A percentile compares a stretch with the other conserved stretches of the same genome.
Evolutionary conservation across 768 basidiomycete species (phyloP).

Genomic region (Hypholoma fasciculare): DNA sequence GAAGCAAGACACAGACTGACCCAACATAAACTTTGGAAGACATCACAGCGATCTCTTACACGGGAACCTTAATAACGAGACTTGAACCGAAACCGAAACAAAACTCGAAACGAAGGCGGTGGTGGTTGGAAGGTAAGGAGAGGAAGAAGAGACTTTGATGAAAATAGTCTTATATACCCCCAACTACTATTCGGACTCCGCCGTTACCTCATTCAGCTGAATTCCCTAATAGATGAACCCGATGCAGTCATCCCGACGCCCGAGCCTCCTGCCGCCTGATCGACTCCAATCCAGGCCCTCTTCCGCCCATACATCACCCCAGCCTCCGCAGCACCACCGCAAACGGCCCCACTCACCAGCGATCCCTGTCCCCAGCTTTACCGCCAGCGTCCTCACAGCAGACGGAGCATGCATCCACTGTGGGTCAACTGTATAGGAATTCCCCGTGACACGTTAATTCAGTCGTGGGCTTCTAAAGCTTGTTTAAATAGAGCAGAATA

Average conservation of each 20-base stretch:
- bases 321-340: not conserved
- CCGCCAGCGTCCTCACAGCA: not conserved
- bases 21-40: conserved; percentile 90
- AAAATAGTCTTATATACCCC: conserved; percentile 26
- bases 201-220: conserved; percentile 22
- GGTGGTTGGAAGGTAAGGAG: conserved; percentile 49
- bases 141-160: conserved; percentile 27
- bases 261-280: conserved; percentile 2
- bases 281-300: not conserved
- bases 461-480: not conserved
- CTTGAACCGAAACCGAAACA: conserved; percentile 58
- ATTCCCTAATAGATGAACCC: conserved; percentile 7
- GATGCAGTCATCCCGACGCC: not conserved
- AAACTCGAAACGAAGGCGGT: conserved; percentile 49
- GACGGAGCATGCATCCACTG: conserved; percentile 3
- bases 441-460: conserved; percentile 8
- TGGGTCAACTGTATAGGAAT: conserved; percentile 8
- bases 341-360: too few relatives aligned
- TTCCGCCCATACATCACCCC: not conserved
- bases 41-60: conserved; percentile 62
- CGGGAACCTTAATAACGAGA: conserved; percentile 53
- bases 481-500: conserved; percentile 1
- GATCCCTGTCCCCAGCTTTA: not conserved
- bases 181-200: conserved; percentile 25
- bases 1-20: conserved; percentile 74